Base-by-base conservation (phyloP, 2,329 filamentous ascomycete species). In the Fonsecaea nubica region DNA sequence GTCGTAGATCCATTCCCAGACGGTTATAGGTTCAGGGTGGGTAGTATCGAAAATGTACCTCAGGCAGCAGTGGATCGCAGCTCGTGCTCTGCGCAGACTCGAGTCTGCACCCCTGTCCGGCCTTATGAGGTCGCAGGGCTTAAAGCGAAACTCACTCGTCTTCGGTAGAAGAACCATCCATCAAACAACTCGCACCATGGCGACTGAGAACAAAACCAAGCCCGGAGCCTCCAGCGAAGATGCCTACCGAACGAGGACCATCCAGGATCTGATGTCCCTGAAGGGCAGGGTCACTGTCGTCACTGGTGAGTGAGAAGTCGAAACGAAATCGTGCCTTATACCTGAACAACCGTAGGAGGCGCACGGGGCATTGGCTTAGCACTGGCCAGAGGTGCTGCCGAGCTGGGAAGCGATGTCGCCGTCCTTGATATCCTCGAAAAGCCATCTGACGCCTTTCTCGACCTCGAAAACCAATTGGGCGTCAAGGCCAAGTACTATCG, bases 231-330 rank as follows among this genome's bases (percentile, higher is more conserved):
- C 50, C 12, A 63, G 33, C 42, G 62, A 68, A 21, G 58, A 62
- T 50, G 35, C 52, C 30, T 68, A 42, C 13, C 58, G 54, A n/a
- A 21, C 50, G 15, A 58, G 35, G 32, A 53, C 62, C 8, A 63
- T 68, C 30, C 66, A 63, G n/a, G 77, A 79, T 62, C 76, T 80
- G 21, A 75, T 84, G 55, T 82, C 81, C 65, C 81, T 83, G 32
- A 80, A 81, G 58, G 82, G 82, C 72, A 79, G 78, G 66, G 78
- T 79, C 3, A 78, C 81, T 12, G 75, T 84, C 2, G 75, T 85
- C 9, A 83, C 83, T 18, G 81, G 81, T 65, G 53, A 4, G 36
- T 30, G 13, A 25, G 25, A 2, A 10, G 3, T 55, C 10, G 30
- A n/a, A 36, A 25, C 53, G 8, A n/a, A 3, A 42, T 10, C 32